Evolutionary conservation across 1,284 basidiomycete genomes (phyloP).

Genomic region (Irpex lacteus): DNA sequence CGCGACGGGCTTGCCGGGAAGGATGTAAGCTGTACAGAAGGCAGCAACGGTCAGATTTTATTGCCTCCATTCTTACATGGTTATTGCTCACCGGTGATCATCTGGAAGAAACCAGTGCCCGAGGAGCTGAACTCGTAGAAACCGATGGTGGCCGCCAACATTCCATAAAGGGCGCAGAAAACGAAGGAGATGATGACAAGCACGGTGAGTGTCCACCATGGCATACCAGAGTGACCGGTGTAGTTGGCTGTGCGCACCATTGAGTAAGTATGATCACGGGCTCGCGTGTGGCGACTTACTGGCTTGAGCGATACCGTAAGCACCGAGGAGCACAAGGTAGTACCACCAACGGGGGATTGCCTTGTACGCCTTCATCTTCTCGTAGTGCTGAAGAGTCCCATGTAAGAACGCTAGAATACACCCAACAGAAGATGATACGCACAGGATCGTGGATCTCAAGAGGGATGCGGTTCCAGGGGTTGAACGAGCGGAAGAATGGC

Average conservation of each 20-base stretch:
- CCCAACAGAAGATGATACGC: neutral
- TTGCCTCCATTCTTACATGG: neutral
- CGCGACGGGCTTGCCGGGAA: constrained; percentile 42
- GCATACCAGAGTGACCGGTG: constrained; percentile 47
- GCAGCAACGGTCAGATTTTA: constrained; percentile 15
- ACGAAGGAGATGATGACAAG: constrained; percentile 50
- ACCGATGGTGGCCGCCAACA: constrained; percentile 52
- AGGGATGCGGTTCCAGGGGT: constrained; percentile 28
- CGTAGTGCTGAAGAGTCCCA: constrained; percentile 32
- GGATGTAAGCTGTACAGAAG: constrained; percentile 36
- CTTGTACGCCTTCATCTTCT: constrained; percentile 59
- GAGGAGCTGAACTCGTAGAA: constrained; percentile 29
- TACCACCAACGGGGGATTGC: constrained; percentile 68
- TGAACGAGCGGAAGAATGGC: constrained; percentile 28
- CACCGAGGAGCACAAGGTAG: constrained; percentile 38
- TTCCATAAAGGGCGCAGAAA: constrained; percentile 44
- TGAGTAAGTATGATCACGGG: neutral
- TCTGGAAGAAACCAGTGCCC: constrained; percentile 30
- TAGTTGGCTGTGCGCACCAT: constrained; percentile 43
- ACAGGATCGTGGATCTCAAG: constrained; percentile 27
- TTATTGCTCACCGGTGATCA: constrained; percentile 20
- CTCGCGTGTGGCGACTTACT: constrained; percentile 13
- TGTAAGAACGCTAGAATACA: neutral
- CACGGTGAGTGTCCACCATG: constrained; percentile 45
- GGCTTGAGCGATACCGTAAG: constrained; percentile 44